phyloP scores from a whole-genome alignment of 139 green algal genomes.

The Chlorella sorokiniana region DNA sequence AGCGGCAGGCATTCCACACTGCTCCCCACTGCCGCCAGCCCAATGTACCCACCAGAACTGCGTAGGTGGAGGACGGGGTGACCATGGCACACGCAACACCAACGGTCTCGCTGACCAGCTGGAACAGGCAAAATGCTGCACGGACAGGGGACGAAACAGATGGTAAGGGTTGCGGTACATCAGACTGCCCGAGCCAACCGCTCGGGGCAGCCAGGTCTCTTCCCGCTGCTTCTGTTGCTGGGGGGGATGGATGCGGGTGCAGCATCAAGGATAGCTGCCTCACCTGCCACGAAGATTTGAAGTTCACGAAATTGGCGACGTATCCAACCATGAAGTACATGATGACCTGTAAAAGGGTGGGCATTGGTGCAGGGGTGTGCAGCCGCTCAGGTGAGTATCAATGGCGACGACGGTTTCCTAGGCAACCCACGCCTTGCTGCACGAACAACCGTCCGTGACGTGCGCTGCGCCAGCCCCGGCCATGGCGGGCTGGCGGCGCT shows the following conservation, averaged over 20 bases:
- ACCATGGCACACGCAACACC: slow-evolving; percentile 53
- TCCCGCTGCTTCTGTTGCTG: no score
- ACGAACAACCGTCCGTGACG: no score
- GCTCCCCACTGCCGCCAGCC: neutral
- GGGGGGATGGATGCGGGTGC: no score
- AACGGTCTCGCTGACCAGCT: slow-evolving; percentile 51
- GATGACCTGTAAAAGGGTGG: neutral
- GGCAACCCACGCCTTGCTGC: no score
- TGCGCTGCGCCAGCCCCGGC: no score
- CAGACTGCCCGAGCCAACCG: no score
- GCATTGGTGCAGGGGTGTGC: neutral
- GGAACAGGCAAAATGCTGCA: slow-evolving; percentile 51
- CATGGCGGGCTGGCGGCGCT: no score
- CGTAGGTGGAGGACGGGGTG: neutral
- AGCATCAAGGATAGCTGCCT: no score
- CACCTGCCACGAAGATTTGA: slow-evolving; percentile 33
- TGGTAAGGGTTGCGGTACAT: no score
- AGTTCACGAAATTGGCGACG: neutral
- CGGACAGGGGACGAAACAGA: neutral
- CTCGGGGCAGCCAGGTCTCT: no score
- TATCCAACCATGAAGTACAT: slow-evolving; percentile 46
- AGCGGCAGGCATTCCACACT: neutral
- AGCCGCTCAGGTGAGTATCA: no score
- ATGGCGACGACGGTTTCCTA: no score
- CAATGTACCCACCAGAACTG: neutral